Evolutionary conservation across 768 basidiomycete genomes (phyloP), one percentile per base, ranked within the genome.

Genomic region (Trametes elegans): DNA sequence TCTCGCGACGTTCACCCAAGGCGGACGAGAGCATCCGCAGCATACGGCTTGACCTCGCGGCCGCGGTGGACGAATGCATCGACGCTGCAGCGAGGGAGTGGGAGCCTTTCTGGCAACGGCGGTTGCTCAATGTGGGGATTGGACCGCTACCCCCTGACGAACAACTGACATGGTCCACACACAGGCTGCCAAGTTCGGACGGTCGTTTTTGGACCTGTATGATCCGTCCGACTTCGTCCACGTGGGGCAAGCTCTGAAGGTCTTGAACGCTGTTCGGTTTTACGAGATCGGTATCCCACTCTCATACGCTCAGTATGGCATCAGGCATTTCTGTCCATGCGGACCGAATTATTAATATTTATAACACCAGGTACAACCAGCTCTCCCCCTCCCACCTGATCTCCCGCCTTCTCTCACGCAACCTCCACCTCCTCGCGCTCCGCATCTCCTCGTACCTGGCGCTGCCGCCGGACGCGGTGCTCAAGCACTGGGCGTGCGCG

Each of bases 161-260:
- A 34, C 7, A 21, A 10, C n/a, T 31, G 4, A 45, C 8, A n/a
- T 10, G 9, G 2, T 32, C 2, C 29, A 7, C 41, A 7, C 7
- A 7, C 61, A 96, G 91, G 93, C 95, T n/a, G 96, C 96, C 7
- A 94, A 94, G 67, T 98, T 96, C 65, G 97, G 96, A 1, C 83
- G 93, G 57, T 88, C 92, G 0, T 99, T 94, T 67, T 71, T 99
- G 59, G 97, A 98, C 66, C 78, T 93, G 24, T 90, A 93, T 66
- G 90, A 98, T 67, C 90, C 96, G 4, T 85, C 83, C 0, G 93
- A 97, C 64, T 95, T 97, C 62, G 84, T 98, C 28, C 79, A 84
- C 43, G 93, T 97, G 88, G 94, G 93, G 0, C 90, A 94, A 68
- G 85, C 86, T 1, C 77, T 99, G 23, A 93, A 95, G 66, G 95